Conservation (phyloP, 2,329 filamentous ascomycete species). For the Aureobasidium sp. region DNA sequence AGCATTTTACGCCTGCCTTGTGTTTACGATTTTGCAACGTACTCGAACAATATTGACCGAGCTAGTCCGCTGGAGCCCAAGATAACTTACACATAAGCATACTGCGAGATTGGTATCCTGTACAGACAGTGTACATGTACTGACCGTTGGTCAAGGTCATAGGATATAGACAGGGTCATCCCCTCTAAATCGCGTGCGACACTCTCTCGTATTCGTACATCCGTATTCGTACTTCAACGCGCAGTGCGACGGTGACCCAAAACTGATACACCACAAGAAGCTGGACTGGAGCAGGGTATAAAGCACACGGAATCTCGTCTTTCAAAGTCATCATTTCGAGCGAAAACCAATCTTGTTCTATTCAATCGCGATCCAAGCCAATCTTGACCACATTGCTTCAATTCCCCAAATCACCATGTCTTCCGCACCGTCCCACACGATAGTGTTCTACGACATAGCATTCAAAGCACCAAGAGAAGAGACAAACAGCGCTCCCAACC, state of each 20-base stretch:
- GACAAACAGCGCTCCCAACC: conserved; percentile 38
- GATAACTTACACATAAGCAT: too few species aligned
- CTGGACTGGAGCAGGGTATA: not conserved
- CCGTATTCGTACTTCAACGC: not conserved
- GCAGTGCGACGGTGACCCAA: not conserved
- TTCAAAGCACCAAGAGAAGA: conserved; percentile 28
- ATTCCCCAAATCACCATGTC: not conserved
- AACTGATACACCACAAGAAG: not conserved
- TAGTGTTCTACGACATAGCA: conserved; percentile 41
- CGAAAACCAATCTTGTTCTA: not conserved
- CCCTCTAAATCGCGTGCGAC: not conserved
- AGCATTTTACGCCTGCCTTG: too few species aligned
- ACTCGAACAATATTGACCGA: too few species aligned
- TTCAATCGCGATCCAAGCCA: not conserved
- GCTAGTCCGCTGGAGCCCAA: too few species aligned
- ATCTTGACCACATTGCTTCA: not conserved
- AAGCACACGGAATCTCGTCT: not conserved
- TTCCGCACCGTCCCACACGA: not conserved
- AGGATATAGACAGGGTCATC: not conserved
- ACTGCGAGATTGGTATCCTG: too few species aligned
- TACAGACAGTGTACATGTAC: too few species aligned
- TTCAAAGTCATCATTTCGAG: not conserved
- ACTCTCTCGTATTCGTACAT: not conserved
- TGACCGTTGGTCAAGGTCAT: not conserved
- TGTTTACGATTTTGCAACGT: too few species aligned